Evolutionary conservation across 148 eudicot species (phyloP), one percentile per base, ranked within the genome.

Genomic region (Vaccinium vitisidaea): DNA sequence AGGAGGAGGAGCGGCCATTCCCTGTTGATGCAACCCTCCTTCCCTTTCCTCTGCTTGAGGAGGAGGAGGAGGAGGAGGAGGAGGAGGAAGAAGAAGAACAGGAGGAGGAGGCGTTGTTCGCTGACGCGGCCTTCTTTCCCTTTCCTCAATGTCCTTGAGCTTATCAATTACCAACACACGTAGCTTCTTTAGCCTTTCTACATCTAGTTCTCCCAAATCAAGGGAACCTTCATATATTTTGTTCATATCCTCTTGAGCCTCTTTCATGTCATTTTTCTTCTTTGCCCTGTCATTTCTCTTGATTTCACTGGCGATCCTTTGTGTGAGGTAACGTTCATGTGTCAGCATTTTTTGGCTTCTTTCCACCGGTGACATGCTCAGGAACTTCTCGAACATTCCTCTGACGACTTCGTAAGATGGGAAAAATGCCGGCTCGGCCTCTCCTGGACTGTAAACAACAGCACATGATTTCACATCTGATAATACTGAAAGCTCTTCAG

Each of bases 271-370:
- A 23, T 81, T 81, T 32, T 63, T 81, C 14, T 27, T 81, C 48
- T 25, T 63, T 0, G 4, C 55, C 54, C 21, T 49, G 3, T 65
- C 8, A 7, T 13, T 36, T 18, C 1, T 80, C 8, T 59, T 71
- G 7, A 21, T 52, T 19, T 81, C 75, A 27, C 53, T 75, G 0
- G 23, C 43, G 12, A 75, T 27, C 63, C 83, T 86, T 2, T 48
- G 74, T 1, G n/a, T 32, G 86, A 86, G 80, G 86, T 84, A 84
- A 16, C 43, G 61, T 48, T 84, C 90, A 2, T 81, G 83, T 48
- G 54, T 81, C n/a, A 77, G 61, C 86, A 52, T 82, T 32, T 88
- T 88, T 15, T 54, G 67, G 12, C 18, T 48, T 56, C 77, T 84
- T 3, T 77, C 87, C 8, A 15, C 2, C 11, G 19, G 13, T 8